Percentiles rank a stretch among this genome's conserved stretches.
Conservation (phyloP, 352 stramenopile genomes). For the Globisporangium alternatum region DNA sequence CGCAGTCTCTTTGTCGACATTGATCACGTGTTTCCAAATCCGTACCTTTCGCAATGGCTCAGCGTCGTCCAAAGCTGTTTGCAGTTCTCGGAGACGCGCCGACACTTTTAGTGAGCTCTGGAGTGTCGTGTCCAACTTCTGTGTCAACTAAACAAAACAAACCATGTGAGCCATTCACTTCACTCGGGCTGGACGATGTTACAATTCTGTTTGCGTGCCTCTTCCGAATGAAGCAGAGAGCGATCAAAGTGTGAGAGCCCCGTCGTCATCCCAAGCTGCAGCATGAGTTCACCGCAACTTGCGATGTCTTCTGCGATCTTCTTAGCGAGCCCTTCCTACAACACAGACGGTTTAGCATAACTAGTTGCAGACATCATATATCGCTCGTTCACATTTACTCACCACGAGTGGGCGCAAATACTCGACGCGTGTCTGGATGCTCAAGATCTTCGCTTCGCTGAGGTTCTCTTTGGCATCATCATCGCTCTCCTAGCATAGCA, state of each 20-base stretch:
- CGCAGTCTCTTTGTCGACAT: too few relatives aligned
- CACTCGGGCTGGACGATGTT: neutral
- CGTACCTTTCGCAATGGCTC: slow-evolving; percentile 9
- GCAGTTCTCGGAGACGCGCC: slow-evolving; percentile 30
- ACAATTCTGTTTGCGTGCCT: slow-evolving; percentile 3
- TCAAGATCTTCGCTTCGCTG: slow-evolving; percentile 11
- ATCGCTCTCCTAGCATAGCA: neutral
- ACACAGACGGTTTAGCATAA: neutral
- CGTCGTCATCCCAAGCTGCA: slow-evolving; percentile 11
- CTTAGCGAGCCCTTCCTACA: slow-evolving; percentile 13
- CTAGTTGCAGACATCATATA: neutral
- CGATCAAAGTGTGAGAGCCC: slow-evolving; percentile 20
- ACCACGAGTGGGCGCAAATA: slow-evolving; percentile 11
- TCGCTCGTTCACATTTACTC: neutral
- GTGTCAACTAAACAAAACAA: neutral
- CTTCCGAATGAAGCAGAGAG: slow-evolving; percentile 10
- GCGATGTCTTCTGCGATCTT: slow-evolving; percentile 2
- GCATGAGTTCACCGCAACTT: slow-evolving; percentile 13
- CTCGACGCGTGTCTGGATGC: slow-evolving; percentile 7
- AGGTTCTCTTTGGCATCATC: slow-evolving; percentile 11
- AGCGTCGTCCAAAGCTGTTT: slow-evolving; percentile 21
- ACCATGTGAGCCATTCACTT: neutral
- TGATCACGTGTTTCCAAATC: neutral
- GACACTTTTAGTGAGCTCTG: slow-evolving; percentile 36
- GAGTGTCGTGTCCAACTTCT: slow-evolving; percentile 27